Base-by-base conservation (phyloP, 1,139 yeast genomes). In the Meyerozyma elateridarum region DNA sequence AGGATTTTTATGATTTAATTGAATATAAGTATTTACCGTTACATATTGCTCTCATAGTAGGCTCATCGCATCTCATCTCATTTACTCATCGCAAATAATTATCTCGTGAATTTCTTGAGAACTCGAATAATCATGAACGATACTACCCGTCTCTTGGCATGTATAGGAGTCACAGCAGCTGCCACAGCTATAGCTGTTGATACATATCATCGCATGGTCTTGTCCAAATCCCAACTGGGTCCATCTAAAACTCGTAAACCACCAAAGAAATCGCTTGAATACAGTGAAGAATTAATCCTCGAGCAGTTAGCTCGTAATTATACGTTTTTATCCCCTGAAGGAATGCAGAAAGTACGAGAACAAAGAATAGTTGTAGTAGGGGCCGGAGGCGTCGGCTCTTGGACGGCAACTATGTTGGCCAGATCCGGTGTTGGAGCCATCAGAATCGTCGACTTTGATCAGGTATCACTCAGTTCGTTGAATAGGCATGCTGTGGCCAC, bases 331-430 rank as follows among this genome's bases (percentile, higher is more conserved):
- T 88, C 95, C 3, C 84, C 81, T 31, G 83, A 79, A 13, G 97
- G 96, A 1, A 78, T 87, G 76, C 56, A 61, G n/a, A 76, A 76
- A 39, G 74, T 91, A 14, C 76, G 95, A 36, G 57, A 66, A n/a
- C 81, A 87, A 46, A 71, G 76, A 38, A 75, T 91, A 2, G 82
- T 87, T 3, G 84, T 91, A 12, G 96, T 91, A n/a, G 98, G 98
- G 18, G 94, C 91, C 7, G 98, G 98, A 33, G 98, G 98, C 29
- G 98, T 91, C 21, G 98, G 98, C 2, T 88, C 97, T 0, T 89
- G 96, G 93, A 95, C 83, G 8, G 83, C 88, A 6, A 83, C 95
- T 2, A 87, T 93, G 87, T 69, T 91, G 37, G 85, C 85, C 1
- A 76, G 98, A 47, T 84, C 95, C 6, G 98, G 98, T 8, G 82